phyloP scores from a whole-genome alignment of 2,329 filamentous ascomycete genomes.

The Venturia oleaginea region DNA sequence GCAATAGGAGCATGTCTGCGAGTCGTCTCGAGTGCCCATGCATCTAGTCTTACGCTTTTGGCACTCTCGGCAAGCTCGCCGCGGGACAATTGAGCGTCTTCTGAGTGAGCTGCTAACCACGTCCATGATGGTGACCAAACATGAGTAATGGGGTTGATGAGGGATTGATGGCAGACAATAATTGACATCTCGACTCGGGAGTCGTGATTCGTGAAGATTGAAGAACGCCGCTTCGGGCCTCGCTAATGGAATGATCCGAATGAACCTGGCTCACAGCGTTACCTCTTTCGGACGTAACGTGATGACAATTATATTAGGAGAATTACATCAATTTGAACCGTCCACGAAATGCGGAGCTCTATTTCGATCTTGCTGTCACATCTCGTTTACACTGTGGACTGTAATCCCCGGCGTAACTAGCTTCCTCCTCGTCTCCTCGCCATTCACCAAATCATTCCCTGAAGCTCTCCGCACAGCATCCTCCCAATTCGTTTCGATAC shows the following conservation, averaged over 20 bases:
- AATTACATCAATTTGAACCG: not conserved
- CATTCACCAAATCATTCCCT: slow-evolving; percentile 87
- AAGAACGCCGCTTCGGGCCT: no score
- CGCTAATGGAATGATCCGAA: not conserved
- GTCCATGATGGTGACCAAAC: not conserved
- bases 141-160: not conserved
- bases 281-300: not conserved
- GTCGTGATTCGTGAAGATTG: no score
- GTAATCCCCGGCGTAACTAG: slow-evolving; percentile 18
- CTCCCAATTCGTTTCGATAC: slow-evolving; percentile 60
- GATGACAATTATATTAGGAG: not conserved
- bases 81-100: not conserved
- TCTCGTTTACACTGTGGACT: not conserved
- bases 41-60: slow-evolving; percentile 8
- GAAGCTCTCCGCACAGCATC: slow-evolving; percentile 64
- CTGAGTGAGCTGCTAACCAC: not conserved
- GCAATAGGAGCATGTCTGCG: slow-evolving; percentile 7
- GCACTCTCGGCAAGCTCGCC: slow-evolving; percentile 8
- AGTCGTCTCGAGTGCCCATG: not conserved
- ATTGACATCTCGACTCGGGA: not conserved
- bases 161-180: not conserved
- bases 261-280: not conserved
- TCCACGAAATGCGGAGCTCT: no score
- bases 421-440: slow-evolving; percentile 63
- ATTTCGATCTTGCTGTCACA: not conserved